A percentile compares a stretch with the other conserved stretches of the same genome.
phyloP scores from a whole-genome alignment of 2,329 filamentous ascomycete genomes.

The Sclerotiophoma versabilis region DNA sequence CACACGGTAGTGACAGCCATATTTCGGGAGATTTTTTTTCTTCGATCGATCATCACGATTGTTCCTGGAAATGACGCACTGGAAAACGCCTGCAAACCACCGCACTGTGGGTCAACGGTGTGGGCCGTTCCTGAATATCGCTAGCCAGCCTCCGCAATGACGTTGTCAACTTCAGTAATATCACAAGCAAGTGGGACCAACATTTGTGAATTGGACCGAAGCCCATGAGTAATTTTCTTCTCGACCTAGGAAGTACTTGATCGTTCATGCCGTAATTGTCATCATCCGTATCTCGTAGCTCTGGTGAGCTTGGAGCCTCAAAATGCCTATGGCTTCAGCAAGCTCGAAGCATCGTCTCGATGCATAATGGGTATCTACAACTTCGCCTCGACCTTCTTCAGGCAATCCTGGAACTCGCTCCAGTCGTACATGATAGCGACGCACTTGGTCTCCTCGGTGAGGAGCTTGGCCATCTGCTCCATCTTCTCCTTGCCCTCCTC shows the following conservation, averaged over 20 bases:
- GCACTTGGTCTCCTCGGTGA: slow-evolving; percentile 58
- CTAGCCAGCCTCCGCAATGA: neutral
- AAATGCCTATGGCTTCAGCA: slow-evolving; percentile 19
- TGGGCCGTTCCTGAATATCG: slow-evolving; percentile 14
- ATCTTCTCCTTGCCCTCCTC: slow-evolving; percentile 53
- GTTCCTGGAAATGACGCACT: neutral
- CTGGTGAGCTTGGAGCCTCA: slow-evolving; percentile 19
- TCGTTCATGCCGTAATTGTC: slow-evolving; percentile 25
- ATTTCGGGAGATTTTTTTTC: neutral
- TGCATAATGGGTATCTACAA: slow-evolving; percentile 33
- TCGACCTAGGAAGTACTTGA: slow-evolving; percentile 23
- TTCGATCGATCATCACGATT: slow-evolving; percentile 3
- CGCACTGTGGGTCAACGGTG: slow-evolving; percentile 8
- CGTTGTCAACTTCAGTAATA: slow-evolving; percentile 1
- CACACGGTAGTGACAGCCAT: neutral
- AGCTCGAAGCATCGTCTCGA: slow-evolving; percentile 21
- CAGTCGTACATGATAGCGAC: slow-evolving; percentile 60
- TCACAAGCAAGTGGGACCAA: slow-evolving; percentile 7
- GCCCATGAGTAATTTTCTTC: slow-evolving; percentile 14
- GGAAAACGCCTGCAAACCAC: neutral
- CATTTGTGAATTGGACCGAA: neutral
- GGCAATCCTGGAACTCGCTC: slow-evolving; percentile 58
- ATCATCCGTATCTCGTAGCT: slow-evolving; percentile 31
- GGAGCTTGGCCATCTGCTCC: slow-evolving; percentile 58
- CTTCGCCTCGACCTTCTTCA: slow-evolving; percentile 57